phyloP scores from a whole-genome alignment of 257 asterid species.

The Solanum lycopersicoides region DNA sequence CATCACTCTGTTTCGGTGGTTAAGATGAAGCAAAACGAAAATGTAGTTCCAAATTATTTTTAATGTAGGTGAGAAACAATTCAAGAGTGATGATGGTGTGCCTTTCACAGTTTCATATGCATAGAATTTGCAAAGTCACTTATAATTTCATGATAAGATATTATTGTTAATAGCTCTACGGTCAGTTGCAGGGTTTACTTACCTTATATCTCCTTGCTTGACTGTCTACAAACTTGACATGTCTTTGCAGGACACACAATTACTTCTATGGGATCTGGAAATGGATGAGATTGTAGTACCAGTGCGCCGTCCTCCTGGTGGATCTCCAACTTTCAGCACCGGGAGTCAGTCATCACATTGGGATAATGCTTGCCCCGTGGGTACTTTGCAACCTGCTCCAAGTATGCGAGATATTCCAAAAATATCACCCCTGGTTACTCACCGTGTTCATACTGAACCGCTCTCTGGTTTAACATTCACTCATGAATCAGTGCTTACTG shows the following conservation, averaged over 20 bases:
- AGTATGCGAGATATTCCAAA: slow-evolving; percentile 86
- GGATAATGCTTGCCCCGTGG: slow-evolving; percentile 74
- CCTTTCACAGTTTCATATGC: background rate
- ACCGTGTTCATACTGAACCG: slow-evolving; percentile 96
- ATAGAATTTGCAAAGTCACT: background rate
- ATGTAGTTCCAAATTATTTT: background rate
- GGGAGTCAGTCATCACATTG: slow-evolving; percentile 96
- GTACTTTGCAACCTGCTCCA: slow-evolving; percentile 83
- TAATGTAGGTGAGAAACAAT: background rate
- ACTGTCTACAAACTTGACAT: background rate
- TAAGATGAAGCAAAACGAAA: background rate
- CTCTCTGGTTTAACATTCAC: slow-evolving; percentile 88
- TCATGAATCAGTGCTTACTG: slow-evolving; percentile 72
- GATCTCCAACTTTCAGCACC: slow-evolving; percentile 82
- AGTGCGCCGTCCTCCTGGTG: slow-evolving; percentile 87
- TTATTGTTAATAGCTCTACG: background rate
- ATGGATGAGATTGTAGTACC: slow-evolving; percentile 97
- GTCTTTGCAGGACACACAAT: slow-evolving; percentile 64
- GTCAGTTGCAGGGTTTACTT: background rate
- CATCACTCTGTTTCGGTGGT: background rate
- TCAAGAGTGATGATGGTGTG: background rate
- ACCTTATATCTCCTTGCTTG: background rate
- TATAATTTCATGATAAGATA: background rate
- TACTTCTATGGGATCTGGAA: slow-evolving; percentile 96
- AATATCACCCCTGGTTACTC: slow-evolving; percentile 75